Base-by-base conservation (phyloP, 768 basidiomycete genomes). In the Trametes elegans region DNA sequence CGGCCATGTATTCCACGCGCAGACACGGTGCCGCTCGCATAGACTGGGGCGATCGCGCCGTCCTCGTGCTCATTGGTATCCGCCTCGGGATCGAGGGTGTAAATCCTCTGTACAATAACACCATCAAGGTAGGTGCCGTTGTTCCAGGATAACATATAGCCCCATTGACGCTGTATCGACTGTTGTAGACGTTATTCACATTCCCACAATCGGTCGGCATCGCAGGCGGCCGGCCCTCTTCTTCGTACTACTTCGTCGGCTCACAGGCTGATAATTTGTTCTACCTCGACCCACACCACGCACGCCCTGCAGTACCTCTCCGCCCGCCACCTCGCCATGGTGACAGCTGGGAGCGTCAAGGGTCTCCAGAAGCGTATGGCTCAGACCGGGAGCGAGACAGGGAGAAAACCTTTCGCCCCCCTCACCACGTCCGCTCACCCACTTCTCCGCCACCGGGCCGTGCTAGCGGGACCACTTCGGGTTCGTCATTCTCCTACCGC, bases 171-270 rank as follows among this genome's bases (percentile, higher is more conserved):
- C 43, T 32, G 23, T 42, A 49, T 46, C 5, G 16, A 8, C 2
- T 42, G 14, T n/a, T 43, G 11, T 27, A 96, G 93, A 76, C 81
- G 23, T 69, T 98, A 28, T 98, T 94, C 68, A 90, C 89, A 0
- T 93, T 94, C 70, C 95, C 95, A 0, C 96, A 98, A 72, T 92
- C 88, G 2, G 89, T 97, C 32, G 97, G 96, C 35, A 98, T 99
- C 49, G 94, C 96, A 0, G 96, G 97, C 34, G 96, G 96, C 2
- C 81, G 97, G 19, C 97, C 96, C 0, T 90, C 90, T n/a, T 94
- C 92, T 0, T 97, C 94, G 0, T 98, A 97, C 70, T 99, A 98
- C 70, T 99, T 99, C 66, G 90, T 99, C 43, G 96, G 93, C 14
- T 80, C 87, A 0, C 96, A 99, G 67, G 88, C 85, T 3, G 89